Base-by-base conservation (phyloP, 108 stramenopile genomes). In the Phaeodactylum tricornutum region DNA sequence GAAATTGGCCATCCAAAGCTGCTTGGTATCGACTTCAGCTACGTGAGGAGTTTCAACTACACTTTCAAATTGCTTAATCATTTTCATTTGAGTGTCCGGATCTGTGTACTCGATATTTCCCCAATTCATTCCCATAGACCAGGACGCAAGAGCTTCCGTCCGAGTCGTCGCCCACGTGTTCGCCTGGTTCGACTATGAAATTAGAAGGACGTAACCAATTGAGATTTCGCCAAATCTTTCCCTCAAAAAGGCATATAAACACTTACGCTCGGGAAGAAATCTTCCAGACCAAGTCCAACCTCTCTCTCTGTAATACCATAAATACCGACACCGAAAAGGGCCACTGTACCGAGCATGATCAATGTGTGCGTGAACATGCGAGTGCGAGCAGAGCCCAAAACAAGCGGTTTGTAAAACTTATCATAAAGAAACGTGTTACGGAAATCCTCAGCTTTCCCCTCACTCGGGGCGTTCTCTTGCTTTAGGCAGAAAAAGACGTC, bases 11-110 rank as follows among this genome's bases (percentile, higher is more conserved):
- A 72, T 53, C 71, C 71, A 72, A 1, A 72, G 55, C 20, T 33
- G 19, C 26, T 66, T 62, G 8, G 71, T 72, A 34, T 72, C 65
- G 3, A 47, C 43, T 25, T 62, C 50, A 29, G 61, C 31, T 2
- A 72, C 64, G 42, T 66, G 50, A 6, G 48, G 27, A 17, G 60
- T 38, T 1, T 30, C 49, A 3, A 57, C 61, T 29, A 72, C 71
- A 34, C 57, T 61, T 47, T 72, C 71, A 29, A 72, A 72, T 44
- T 72, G 71, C 39, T 72, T 60, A 30, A 72, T 51, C 65, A 72
- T 64, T 29, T 44, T 26, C 50, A 66, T 51, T 43, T 72, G 71
- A 7, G 36, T 55, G 12, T 45, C 34, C 21, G 65, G 64, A 28
- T 61, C 47, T 7, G 54, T 57, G 41, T 72, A 72, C 32, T 66